A percentile compares a stretch with the other conserved stretches of the same genome.
Evolutionary conservation across 768 basidiomycete species (phyloP).

Genomic region (Russula earlei): DNA sequence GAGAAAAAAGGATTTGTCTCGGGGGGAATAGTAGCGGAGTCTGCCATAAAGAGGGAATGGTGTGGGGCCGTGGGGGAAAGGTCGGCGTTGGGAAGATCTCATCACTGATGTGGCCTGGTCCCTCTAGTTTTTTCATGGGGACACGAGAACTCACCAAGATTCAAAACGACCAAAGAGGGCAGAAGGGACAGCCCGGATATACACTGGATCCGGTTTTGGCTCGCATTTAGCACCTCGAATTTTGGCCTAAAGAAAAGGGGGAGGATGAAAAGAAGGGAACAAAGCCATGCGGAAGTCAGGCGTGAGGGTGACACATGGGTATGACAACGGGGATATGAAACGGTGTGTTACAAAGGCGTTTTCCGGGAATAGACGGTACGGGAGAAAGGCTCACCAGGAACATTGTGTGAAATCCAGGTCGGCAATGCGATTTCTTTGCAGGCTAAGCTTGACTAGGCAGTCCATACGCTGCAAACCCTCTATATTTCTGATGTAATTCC

Average conservation of each 20-base stretch:
- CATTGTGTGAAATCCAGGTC: constrained; percentile 49
- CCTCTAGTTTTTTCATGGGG: background rate
- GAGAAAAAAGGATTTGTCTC: background rate
- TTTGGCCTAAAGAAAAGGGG: constrained; percentile 28
- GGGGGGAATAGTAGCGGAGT: constrained; percentile 10
- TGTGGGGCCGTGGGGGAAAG: constrained; percentile 14
- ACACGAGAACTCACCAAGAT: constrained; percentile 58
- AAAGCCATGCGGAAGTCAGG: constrained; percentile 10
- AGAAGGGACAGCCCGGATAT: constrained; percentile 54
- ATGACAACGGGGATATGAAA: constrained; percentile 19
- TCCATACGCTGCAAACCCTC: constrained; percentile 75
- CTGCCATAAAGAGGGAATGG: constrained; percentile 11
- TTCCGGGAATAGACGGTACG: constrained; percentile 15
- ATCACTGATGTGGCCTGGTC: constrained; percentile 10
- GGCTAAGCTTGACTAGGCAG: constrained; percentile 72
- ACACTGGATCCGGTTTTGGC: constrained; percentile 57
- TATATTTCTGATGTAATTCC: constrained; percentile 64
- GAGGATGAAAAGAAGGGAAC: constrained; percentile 2
- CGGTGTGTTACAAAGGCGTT: constrained; percentile 3
- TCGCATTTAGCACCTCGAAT: constrained; percentile 76
- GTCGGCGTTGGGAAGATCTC: constrained; percentile 10
- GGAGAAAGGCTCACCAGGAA: constrained; percentile 50
- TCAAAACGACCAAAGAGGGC: constrained; percentile 59
- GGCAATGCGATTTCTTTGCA: constrained; percentile 63
- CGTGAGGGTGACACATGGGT: constrained; percentile 9